Percentiles rank a stretch among this genome's conserved stretches.
These are phyloP conservation scores for Rubia occidens DNA, from an alignment of 305 asterid species.

Conservation along the genomic window DNA sequence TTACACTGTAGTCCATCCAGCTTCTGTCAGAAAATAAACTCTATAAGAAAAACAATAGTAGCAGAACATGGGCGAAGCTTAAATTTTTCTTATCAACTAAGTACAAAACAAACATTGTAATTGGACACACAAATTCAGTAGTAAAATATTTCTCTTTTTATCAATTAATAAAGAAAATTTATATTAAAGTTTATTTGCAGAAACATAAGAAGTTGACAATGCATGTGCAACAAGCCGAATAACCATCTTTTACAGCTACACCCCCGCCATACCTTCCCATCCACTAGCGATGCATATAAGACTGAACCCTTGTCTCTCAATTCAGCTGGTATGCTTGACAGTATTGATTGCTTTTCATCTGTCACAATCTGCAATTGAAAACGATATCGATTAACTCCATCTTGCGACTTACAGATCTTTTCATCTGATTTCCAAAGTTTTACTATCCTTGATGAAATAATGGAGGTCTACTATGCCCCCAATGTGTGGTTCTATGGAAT, in stretches of 20 bases:
- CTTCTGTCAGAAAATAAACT: constrained; percentile 11
- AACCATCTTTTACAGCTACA: constrained; percentile 12
- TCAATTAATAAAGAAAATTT: background rate
- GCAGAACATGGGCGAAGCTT: constrained; percentile 1
- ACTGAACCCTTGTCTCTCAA: constrained; percentile 59
- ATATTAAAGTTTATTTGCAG: background rate
- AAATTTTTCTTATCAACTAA: background rate
- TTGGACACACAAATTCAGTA: background rate
- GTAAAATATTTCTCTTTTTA: background rate
- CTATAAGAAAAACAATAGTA: constrained; percentile 7
- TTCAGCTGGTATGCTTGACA: constrained; percentile 69
- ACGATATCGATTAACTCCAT: background rate
- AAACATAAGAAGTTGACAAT: background rate
- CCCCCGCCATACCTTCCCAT: constrained; percentile 59
- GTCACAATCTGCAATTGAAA: constrained; percentile 47
- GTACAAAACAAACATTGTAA: background rate
- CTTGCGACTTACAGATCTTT: background rate
- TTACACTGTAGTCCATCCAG: background rate
- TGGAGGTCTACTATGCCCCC: background rate
- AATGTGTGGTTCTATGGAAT: background rate
- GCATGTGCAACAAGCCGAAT: background rate
- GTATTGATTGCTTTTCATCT: constrained; percentile 69
- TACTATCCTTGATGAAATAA: background rate
- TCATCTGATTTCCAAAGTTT: constrained; percentile 4
- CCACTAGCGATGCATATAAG: constrained; percentile 63